Conservation (phyloP, 306 rosid species). For the Trichosanthes cucumerina region DNA sequence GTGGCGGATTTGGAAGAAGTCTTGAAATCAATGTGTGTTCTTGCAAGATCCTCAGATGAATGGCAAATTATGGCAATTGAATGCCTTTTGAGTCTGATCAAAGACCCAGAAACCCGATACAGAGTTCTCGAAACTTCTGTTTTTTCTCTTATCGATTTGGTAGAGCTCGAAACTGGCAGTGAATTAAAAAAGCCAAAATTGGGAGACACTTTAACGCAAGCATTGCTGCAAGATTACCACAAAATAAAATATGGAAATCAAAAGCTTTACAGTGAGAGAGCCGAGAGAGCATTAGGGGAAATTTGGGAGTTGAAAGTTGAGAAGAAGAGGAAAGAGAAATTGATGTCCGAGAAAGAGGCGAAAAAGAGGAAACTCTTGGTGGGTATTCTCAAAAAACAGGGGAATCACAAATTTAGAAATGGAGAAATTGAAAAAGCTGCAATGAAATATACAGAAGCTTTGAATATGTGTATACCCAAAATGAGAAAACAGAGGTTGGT, state of each 20-base stretch:
- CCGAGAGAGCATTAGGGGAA: constrained; percentile 33
- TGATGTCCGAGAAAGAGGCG: constrained; percentile 32
- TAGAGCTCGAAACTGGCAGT: constrained; percentile 25
- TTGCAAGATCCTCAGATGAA: constrained; percentile 53
- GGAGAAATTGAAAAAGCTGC: constrained; percentile 41
- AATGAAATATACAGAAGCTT: constrained; percentile 45
- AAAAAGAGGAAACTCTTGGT: constrained; percentile 31
- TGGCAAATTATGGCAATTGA: constrained; percentile 43
- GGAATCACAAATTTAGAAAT: constrained; percentile 30
- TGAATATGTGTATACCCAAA: constrained; percentile 31
- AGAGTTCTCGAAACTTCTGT: constrained; percentile 28
- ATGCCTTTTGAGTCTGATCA: constrained; percentile 41
- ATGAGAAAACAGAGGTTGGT: constrained; percentile 44
- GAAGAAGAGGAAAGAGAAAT: constrained; percentile 40
- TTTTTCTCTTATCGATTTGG: constrained; percentile 41
- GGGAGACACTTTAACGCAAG: constrained; percentile 41
- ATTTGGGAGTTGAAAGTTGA: constrained; percentile 65
- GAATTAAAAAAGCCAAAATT: constrained; percentile 14
- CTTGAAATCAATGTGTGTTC: constrained; percentile 27
- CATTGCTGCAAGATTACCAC: constrained; percentile 48
- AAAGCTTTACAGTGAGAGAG: constrained; percentile 25
- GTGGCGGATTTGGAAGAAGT: constrained; percentile 26
- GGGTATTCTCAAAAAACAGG: constrained; percentile 29
- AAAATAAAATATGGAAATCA: constrained; percentile 44
- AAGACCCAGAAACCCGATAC: constrained; percentile 42